These are phyloP conservation scores for Arabis alpina DNA, from an alignment of 345 rosid genomes.

Conservation along the genomic window DNA sequence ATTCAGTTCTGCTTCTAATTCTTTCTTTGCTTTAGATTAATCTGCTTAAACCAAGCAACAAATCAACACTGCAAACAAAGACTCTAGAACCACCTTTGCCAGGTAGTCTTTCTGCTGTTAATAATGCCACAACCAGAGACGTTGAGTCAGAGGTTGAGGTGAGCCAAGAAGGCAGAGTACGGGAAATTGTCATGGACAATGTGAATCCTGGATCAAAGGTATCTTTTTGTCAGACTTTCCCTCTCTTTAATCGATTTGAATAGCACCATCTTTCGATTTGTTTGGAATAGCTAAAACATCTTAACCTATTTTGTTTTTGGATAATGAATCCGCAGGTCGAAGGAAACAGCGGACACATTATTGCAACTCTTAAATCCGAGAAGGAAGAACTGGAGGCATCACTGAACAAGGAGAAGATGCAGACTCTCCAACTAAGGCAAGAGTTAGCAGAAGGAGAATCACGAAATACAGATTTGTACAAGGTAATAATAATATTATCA, in stretches of 20 bases:
- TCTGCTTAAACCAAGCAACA: conserved; percentile 95
- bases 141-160: conserved; percentile 76
- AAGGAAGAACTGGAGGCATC: conserved; percentile 81
- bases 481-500: conserved; percentile 53
- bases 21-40: conserved; percentile 56
- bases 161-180: conserved; percentile 81
- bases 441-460: conserved; percentile 77
- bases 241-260: not conserved
- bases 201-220: conserved; percentile 63
- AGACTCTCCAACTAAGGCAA: conserved; percentile 70
- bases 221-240: conserved; percentile 30
- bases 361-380: conserved; percentile 68
- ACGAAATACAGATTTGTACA: conserved; percentile 72
- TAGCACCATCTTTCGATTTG: not conserved
- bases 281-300: too few relatives aligned
- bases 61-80: conserved; percentile 80
- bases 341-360: conserved; percentile 52
- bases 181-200: conserved; percentile 87
- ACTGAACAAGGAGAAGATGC: conserved; percentile 73
- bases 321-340: conserved; percentile 58
- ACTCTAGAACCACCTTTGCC: conserved; percentile 60
- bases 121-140: conserved; percentile 75
- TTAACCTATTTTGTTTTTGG: not conserved
- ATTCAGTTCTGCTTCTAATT: conserved; percentile 31
- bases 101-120: conserved; percentile 80